These are phyloP conservation scores for Pseudonitzschia pungens DNA, from an alignment of 108 stramenopile species.

Conservation along the genomic window DNA sequence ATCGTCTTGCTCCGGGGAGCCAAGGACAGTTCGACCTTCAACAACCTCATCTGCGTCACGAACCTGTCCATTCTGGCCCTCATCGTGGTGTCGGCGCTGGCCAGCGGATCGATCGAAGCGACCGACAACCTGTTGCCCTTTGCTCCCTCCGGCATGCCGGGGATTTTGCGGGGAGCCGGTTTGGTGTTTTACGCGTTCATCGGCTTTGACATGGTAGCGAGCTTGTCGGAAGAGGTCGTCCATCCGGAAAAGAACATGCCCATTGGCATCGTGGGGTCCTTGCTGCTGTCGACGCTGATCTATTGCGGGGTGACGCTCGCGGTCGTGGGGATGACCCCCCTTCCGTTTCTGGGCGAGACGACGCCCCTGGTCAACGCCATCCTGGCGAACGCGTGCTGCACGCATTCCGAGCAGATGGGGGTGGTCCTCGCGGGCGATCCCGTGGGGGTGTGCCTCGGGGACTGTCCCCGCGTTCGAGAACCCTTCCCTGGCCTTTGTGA, in stretches of 20 bases:
- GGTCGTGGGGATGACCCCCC: conserved; percentile 84
- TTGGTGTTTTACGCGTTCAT: conserved; percentile 91
- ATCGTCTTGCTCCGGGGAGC: conserved; percentile 65
- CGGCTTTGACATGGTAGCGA: conserved; percentile 90
- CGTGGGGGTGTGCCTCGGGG: conserved; percentile 24
- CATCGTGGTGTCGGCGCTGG: conserved; percentile 43
- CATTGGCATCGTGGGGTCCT: conserved; percentile 76
- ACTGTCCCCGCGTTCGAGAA: conserved; percentile 22
- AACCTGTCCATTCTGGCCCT: conserved; percentile 60
- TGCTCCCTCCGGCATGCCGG: conserved; percentile 40
- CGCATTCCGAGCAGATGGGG: conserved; percentile 30
- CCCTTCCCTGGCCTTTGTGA: conserved; percentile 16
- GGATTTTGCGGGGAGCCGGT: conserved; percentile 46
- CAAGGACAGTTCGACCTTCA: conserved; percentile 70
- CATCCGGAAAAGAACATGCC: conserved; percentile 85
- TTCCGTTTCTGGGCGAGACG: conserved; percentile 41
- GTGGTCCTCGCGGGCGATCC: not conserved
- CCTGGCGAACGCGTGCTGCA: conserved; percentile 54
- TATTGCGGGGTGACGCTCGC: conserved; percentile 77
- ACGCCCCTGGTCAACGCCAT: conserved; percentile 57
- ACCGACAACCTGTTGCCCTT: conserved; percentile 48
- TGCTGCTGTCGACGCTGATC: conserved; percentile 67
- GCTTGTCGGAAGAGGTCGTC: conserved; percentile 87
- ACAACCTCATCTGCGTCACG: conserved; percentile 69
- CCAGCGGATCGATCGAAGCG: conserved; percentile 28